Evolutionary conservation across 2,329 filamentous ascomycete species (phyloP).

Genomic region (Trichophyton rubrum): DNA sequence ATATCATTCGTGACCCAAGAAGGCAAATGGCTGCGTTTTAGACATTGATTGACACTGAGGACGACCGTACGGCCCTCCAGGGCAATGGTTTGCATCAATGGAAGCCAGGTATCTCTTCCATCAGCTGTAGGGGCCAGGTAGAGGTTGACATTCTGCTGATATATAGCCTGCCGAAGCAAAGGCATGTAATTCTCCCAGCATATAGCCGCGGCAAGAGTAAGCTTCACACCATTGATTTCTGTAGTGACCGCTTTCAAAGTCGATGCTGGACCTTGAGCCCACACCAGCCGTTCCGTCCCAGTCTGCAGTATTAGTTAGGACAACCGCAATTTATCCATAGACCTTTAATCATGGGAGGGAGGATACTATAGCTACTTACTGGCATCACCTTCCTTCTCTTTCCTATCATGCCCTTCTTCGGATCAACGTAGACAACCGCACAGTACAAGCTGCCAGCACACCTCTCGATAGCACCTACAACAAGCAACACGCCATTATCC

Average conservation of each 20-base stretch:
- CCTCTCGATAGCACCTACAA: constrained; percentile 67
- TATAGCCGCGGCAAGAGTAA: constrained; percentile 77
- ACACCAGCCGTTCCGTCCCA: constrained; percentile 68
- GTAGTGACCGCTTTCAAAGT: constrained; percentile 71
- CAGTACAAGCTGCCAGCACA: constrained; percentile 77
- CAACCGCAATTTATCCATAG: no score
- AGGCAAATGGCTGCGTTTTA: constrained; percentile 47
- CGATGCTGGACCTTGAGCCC: constrained; percentile 71
- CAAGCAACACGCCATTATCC: constrained; percentile 69
- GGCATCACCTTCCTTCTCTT: constrained; percentile 92
- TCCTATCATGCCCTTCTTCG: constrained; percentile 56
- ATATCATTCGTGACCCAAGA: constrained; percentile 38
- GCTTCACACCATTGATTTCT: constrained; percentile 60
- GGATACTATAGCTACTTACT: constrained; percentile 33
- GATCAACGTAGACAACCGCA: constrained; percentile 68
- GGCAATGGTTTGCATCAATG: constrained; percentile 69
- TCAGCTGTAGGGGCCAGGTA: constrained; percentile 89
- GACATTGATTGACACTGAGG: constrained; percentile 72
- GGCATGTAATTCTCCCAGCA: constrained; percentile 99
- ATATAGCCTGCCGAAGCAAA: constrained; percentile 67
- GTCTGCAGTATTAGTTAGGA: constrained; percentile 39
- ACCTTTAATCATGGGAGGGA: no score
- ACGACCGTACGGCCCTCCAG: constrained; percentile 77
- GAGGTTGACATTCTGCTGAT: constrained; percentile 80
- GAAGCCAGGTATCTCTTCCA: constrained; percentile 66